These are phyloP conservation scores for Candida glaebosa DNA, from an alignment of 805 yeast genomes.

Conservation along the genomic window DNA sequence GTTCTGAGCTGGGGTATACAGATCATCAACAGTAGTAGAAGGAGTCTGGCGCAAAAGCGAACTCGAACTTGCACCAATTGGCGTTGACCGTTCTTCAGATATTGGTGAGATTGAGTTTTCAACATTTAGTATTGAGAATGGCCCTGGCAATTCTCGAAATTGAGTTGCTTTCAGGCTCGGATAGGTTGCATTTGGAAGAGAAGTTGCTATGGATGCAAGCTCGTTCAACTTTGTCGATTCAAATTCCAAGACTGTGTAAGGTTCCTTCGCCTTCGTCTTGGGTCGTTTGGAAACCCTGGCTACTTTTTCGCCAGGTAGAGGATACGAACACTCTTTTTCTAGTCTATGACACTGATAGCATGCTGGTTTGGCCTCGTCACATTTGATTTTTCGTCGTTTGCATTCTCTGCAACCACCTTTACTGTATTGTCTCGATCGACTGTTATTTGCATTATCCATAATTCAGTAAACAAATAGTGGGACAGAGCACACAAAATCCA, in stretches of 20 bases:
- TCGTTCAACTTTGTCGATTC: slow-evolving; percentile 1
- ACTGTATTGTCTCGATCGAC: slow-evolving; percentile 17
- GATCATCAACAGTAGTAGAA: too few relatives aligned
- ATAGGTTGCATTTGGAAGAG: background rate
- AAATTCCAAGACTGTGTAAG: background rate
- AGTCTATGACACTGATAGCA: slow-evolving; percentile 35
- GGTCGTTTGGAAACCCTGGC: slow-evolving; percentile 19
- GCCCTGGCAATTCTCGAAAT: slow-evolving; percentile 7
- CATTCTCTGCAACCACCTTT: slow-evolving; percentile 37
- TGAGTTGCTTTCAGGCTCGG: slow-evolving; percentile 10
- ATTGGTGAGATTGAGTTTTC: too few relatives aligned
- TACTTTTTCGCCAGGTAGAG: slow-evolving; percentile 30
- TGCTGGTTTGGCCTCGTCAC: slow-evolving; percentile 32
- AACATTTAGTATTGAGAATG: background rate
- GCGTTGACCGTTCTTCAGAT: background rate
- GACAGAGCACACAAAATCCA: too few relatives aligned
- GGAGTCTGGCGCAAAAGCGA: too few relatives aligned
- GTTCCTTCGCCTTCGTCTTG: background rate
- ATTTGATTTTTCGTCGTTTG: slow-evolving; percentile 36
- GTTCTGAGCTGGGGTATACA: too few relatives aligned
- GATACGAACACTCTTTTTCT: slow-evolving; percentile 30
- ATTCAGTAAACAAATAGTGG: too few relatives aligned
- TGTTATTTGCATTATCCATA: background rate
- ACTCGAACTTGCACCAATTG: background rate
- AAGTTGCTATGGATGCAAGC: slow-evolving; percentile 3